Base-by-base conservation (phyloP, 352 stramenopile species). In the Globisporangium cystogenes region DNA sequence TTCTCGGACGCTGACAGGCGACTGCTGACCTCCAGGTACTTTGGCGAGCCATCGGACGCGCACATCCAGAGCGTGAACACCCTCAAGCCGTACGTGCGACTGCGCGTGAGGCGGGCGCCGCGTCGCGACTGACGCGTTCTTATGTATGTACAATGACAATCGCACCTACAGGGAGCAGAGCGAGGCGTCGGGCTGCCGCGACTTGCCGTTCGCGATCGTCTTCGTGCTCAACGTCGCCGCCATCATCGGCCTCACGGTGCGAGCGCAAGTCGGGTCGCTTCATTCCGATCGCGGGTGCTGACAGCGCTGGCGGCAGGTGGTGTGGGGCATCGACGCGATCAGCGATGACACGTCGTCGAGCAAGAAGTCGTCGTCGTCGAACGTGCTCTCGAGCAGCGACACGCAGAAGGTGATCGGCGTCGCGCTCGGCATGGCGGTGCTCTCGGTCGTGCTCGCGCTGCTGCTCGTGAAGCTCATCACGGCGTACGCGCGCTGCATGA, bases 381-480 rank as follows among this genome's bases (percentile, higher is more conserved):
- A 60, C 23, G 65, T 80, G 39, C 48, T 95, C 14, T 78, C 73
- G 31, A 55, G 64, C 14, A 54, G 84, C 21, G 78, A 91, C 48
- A 90, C 72, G n/a, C 73, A 76, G 42, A 65, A 76, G 7, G 65
- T 87, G 24, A 56, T 94, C 41, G 67, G 29, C 10, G 75, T 88
- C 40, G 64, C 74, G 2, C 54, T 75, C 23, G 74, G 57, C 24
- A 83, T 90, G 75, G 66, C 74, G 8, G 65, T 86, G 12, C 44
- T 87, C 45, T 72, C 76, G 3, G 71, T 87, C 51, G 64, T 86
- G 33, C 52, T 92, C 40, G 69, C 76, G 44, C 58, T 95, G 10
- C 36, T 70, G 6, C 60, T 87, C 42, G 81, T 95, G 46, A 90
- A 90, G 63, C 79, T 95, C 55, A 88, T 93, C 41, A 81, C 86